Percentiles rank a stretch among this genome's conserved stretches.
Conservation (phyloP, 2,329 filamentous ascomycete species). For the Coleophoma crateriformis region DNA sequence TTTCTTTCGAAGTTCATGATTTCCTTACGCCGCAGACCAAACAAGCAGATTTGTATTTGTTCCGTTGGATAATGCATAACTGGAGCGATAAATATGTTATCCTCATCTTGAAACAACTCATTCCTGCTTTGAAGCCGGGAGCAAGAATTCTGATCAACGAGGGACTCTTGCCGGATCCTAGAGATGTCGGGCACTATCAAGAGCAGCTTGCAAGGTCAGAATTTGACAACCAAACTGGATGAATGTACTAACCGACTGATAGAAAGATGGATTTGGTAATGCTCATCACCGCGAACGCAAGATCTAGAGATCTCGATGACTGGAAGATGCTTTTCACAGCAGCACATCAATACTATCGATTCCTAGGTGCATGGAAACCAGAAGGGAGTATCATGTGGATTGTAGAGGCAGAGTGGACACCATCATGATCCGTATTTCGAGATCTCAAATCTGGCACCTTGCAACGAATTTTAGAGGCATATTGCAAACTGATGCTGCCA, state of each 20-base stretch:
- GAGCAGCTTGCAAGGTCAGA: no score
- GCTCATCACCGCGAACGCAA: constrained; percentile 26
- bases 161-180: constrained; percentile 24
- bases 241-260: no score
- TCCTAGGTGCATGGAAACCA: constrained; percentile 3
- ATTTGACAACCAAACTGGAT: no score
- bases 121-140: constrained; percentile 35
- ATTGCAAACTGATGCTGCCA: no score
- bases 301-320: constrained; percentile 38
- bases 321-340: constrained; percentile 39
- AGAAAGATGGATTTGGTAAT: no score
- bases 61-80: constrained; percentile 42
- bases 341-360: constrained; percentile 38
- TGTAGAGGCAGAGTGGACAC: constrained; percentile 39
- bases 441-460: no score
- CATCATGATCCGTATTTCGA: no score
- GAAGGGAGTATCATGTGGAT: constrained; percentile 47
- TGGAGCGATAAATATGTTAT: constrained; percentile 34
- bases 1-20: constrained; percentile 29
- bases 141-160: constrained; percentile 26
- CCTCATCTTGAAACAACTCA: constrained; percentile 28
- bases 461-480: no score
- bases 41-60: constrained; percentile 36
- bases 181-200: neutral
- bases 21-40: constrained; percentile 37